Evolutionary conservation across 2,329 filamentous ascomycete species (phyloP), one percentile per base, ranked within the genome.

Genomic region (Pezicula carpinea): DNA sequence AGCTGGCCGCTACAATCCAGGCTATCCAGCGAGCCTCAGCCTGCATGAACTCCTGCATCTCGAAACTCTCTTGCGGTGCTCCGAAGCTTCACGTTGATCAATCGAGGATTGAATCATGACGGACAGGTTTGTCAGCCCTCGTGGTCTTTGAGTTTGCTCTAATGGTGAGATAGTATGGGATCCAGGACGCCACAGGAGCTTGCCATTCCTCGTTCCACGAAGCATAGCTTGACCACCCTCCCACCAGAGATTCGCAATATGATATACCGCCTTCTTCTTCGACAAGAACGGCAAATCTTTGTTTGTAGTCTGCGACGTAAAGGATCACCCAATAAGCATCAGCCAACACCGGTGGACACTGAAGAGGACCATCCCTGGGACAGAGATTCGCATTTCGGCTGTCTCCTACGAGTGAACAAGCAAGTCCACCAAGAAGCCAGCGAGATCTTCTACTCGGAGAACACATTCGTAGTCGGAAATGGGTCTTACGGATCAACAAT

Each of bases 361-460:
- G 14, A 10, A 18, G 17, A 33, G 31, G 17, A 38, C 26, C 26
- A 11, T 29, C 22, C 19, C 40, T 18, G 17, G 33, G 22, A 11
- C 13, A 29, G 4, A 18, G 29, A 38, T 11, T 13, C 26, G 32
- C 21, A 38, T 17, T 42, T 42, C 8, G 15, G 29, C 14, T 18
- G n/a, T 15, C 38, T 47, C 26, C 44, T 47, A 3, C 23, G 31
- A 15, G 29, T 47, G 11, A 47, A 43, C 32, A 47, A 44, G 41
- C 35, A 44, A 18, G 23, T 48, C 34, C 26, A 34, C 21, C 15
- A 23, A 14, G 39, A 43, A 43, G 36, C 36, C 10, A 33, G 36
- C 26, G 5, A 2, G 4, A 43, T 44, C 21, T 39, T 48, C 18
- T 48, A 39, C 22, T 34, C 46, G 15, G 17, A 18, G 10, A 44